Evolutionary conservation across 1,284 basidiomycete species (phyloP).

Genomic region (Malassezia yamatoensis): DNA sequence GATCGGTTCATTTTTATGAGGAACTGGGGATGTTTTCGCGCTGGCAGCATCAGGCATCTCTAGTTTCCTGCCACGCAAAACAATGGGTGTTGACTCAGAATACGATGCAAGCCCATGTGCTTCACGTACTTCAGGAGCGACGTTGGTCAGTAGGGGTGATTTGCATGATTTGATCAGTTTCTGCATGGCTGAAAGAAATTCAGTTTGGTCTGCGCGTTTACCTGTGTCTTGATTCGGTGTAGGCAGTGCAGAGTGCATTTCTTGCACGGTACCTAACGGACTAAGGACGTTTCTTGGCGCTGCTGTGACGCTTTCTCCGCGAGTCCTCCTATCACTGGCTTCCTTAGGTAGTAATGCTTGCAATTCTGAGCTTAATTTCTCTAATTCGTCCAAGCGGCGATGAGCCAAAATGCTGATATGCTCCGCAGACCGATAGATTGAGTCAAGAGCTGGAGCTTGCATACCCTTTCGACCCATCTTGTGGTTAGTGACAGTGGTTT

Average conservation of each 20-base stretch:
- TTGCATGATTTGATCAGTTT: neutral
- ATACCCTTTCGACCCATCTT: conserved; percentile 57
- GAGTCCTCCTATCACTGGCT: neutral
- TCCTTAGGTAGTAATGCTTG: neutral
- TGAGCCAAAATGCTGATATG: conserved; percentile 56
- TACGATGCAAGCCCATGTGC: neutral
- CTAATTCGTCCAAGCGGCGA: conserved; percentile 4
- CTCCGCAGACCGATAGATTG: conserved; percentile 67
- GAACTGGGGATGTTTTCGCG: too few species aligned
- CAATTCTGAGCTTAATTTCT: neutral
- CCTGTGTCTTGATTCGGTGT: neutral
- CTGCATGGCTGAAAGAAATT: too few species aligned
- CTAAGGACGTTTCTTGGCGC: neutral
- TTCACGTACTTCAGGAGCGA: neutral
- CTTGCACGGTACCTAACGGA: neutral
- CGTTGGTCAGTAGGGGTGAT: conserved; percentile 3
- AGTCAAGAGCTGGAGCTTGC: conserved; percentile 71
- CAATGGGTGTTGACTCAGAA: neutral
- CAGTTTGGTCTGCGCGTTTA: neutral
- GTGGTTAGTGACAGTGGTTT: conserved; percentile 59
- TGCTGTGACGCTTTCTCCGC: neutral
- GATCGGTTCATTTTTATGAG: neutral
- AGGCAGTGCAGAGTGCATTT: neutral
- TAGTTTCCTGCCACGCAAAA: neutral
- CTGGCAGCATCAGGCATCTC: too few species aligned